These are phyloP conservation scores for Chenopodium album DNA, from an alignment of 148 eudicot species.

Conservation along the genomic window DNA sequence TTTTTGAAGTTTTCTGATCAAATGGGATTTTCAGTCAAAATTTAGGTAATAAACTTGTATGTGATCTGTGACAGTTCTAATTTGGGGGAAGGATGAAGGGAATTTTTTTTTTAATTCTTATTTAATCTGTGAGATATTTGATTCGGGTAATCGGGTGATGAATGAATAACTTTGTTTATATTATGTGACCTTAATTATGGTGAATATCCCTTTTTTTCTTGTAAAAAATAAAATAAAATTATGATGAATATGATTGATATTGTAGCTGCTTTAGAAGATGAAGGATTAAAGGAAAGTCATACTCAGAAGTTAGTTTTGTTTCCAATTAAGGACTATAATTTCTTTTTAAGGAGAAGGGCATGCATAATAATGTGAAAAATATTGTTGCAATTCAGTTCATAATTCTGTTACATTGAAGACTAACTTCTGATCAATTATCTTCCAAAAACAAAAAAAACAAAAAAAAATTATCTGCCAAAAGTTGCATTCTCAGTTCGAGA, in stretches of 20 bases:
- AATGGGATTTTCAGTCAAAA: not conserved
- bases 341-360: too few relatives aligned
- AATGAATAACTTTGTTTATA: not conserved
- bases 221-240: too few relatives aligned
- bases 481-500: not conserved
- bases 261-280: not conserved
- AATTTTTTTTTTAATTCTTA: not conserved
- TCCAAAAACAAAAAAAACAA: too few relatives aligned
- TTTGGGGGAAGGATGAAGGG: not conserved
- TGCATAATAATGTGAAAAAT: not conserved
- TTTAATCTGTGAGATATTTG: not conserved
- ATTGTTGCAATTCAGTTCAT: not conserved
- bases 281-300: not conserved
- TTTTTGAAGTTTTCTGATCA: not conserved
- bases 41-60: not conserved
- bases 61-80: not conserved
- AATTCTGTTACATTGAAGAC: not conserved
- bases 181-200: not conserved
- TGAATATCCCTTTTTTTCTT: not conserved
- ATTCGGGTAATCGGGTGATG: not conserved
- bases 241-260: not conserved
- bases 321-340: too few relatives aligned
- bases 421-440: not conserved
- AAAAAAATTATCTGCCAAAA: too few relatives aligned
- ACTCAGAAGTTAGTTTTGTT: too few relatives aligned